Conservation (phyloP, 2,329 filamentous ascomycete genomes). For the Colletotrichum neosansevieriae region DNA sequence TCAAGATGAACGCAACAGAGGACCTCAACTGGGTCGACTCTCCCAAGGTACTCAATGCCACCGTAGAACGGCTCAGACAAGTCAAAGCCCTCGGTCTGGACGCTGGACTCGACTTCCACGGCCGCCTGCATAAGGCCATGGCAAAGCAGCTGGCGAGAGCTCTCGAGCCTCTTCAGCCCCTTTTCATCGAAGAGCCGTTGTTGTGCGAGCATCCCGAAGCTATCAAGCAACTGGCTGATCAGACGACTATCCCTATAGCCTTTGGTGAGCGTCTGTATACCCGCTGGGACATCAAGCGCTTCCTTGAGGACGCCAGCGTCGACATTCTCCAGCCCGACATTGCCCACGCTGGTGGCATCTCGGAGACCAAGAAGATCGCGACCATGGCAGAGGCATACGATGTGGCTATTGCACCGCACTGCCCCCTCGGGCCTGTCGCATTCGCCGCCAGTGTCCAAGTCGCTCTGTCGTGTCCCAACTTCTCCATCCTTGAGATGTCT, state of each 20-base stretch:
- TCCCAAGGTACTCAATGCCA: conserved; percentile 66
- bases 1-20: conserved; percentile 80
- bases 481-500: conserved; percentile 77
- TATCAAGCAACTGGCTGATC: conserved; percentile 67
- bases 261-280: conserved; percentile 74
- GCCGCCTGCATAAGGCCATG: conserved; percentile 76
- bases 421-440: conserved; percentile 74
- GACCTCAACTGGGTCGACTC: conserved; percentile 77
- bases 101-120: conserved; percentile 77
- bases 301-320: conserved; percentile 71
- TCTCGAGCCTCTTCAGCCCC: conserved; percentile 70
- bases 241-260: conserved; percentile 71
- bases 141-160: conserved; percentile 74
- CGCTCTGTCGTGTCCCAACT: conserved; percentile 66
- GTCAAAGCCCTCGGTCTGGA: conserved; percentile 75
- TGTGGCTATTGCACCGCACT: conserved; percentile 74
- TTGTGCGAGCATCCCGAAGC: conserved; percentile 71
- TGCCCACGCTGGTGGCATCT: conserved; percentile 73
- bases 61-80: conserved; percentile 70
- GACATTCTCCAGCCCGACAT: conserved; percentile 77
- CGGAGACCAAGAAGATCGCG: conserved; percentile 72
- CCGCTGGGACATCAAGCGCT: conserved; percentile 74
- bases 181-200: conserved; percentile 77
- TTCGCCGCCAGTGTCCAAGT: conserved; percentile 75
- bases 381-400: conserved; percentile 75